These are phyloP conservation scores for Macrolepiota dolichaula DNA, from an alignment of 768 basidiomycete genomes.

Conservation along the genomic window DNA sequence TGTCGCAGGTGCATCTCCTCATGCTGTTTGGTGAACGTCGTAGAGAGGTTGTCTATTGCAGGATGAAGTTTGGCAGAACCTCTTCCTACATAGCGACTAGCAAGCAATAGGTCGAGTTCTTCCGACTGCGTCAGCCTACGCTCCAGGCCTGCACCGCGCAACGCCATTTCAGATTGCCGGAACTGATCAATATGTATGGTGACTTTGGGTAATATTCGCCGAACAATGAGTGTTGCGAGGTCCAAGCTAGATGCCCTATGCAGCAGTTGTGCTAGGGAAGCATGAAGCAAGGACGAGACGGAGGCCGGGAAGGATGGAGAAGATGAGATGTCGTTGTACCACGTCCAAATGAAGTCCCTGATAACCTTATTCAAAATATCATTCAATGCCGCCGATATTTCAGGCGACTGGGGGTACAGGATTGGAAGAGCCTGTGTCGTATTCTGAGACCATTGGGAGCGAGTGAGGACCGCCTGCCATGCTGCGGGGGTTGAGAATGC, in stretches of 20 bases:
- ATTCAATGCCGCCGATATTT: conserved; percentile 70
- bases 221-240: conserved; percentile 71
- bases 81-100: conserved; percentile 72
- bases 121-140: conserved; percentile 85
- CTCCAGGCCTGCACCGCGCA: conserved; percentile 80
- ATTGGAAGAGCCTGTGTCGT: conserved; percentile 65
- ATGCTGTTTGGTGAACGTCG: conserved; percentile 84
- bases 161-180: conserved; percentile 81
- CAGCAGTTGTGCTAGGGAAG: conserved; percentile 55
- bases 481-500: conserved; percentile 91
- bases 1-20: conserved; percentile 82
- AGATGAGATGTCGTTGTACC: conserved; percentile 85
- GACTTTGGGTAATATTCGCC: conserved; percentile 83
- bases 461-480: conserved; percentile 87
- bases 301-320: conserved; percentile 88
- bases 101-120: conserved; percentile 83
- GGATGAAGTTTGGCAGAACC: conserved; percentile 70
- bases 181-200: conserved; percentile 89
- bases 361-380: conserved; percentile 79
- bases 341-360: conserved; percentile 83
- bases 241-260: conserved; percentile 61
- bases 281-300: conserved; percentile 73
- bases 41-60: conserved; percentile 85
- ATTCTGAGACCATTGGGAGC: conserved; percentile 86
- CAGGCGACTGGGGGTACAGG: conserved; percentile 59